Evolutionary conservation across 108 stramenopile species (phyloP), one percentile per base, ranked within the genome.

Genomic region (Nannochloropsis salina): DNA sequence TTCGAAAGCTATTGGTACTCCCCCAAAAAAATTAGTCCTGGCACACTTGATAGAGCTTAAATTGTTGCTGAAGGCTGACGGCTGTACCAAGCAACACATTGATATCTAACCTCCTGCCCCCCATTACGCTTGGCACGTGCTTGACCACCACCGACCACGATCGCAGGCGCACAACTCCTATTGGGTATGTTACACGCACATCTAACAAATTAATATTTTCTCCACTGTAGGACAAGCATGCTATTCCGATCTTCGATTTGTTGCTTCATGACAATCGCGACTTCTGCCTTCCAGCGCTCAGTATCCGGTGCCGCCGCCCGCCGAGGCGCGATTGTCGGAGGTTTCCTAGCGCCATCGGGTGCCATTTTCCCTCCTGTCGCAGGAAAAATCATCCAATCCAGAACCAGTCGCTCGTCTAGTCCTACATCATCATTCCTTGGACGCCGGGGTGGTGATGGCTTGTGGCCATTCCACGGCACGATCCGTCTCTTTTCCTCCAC

Each of bases 401-500:
- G 61, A 15, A 15, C 20, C 1, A 74, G 20, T 3, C 5, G 20
- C 4, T 74, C n/a, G 2, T 6, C 61, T 15, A 4, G 2, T 74
- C 61, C 61, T 8, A 2, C 61, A n/a, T 15, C 61, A n/a, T 15
- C 61, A 15, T n/a, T 74, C 20, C 2, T 8, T 15, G 61, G 3
- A n/a, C 61, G 61, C n/a, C 61, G 61, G 15, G 61, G 61, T n/a
- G 61, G 61, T 74, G 61, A 1, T 15, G 6, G 20, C 20, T n/a
- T 74, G 61, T 74, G 61, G 61, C 61, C 61, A n/a, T 74, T 74
- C 61, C n/a, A 15, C 3, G n/a, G 61, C 61, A n/a, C 61, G 3
- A 74, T n/a, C 61, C 61, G 61, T 74, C 61, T 74, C 20, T 74
- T 74, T 6, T 74, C 61, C 61, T n/a, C 61, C 61, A 74, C 61